These are phyloP conservation scores for Hysterangium stoloniferum DNA, from an alignment of 768 basidiomycete genomes.

Conservation along the genomic window DNA sequence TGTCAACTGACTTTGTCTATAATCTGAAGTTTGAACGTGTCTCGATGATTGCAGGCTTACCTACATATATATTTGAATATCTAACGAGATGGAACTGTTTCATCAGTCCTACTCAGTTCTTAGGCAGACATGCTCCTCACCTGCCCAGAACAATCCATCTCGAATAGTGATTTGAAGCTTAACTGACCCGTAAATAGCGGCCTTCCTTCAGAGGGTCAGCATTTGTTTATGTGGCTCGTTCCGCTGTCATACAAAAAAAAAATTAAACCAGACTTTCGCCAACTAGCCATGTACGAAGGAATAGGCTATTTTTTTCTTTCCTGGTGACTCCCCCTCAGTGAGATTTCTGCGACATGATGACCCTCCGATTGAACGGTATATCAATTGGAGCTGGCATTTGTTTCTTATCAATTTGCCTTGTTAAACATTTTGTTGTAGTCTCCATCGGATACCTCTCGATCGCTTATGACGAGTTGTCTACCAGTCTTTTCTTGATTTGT, in stretches of 20 bases:
- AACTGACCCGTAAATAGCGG: slow-evolving; percentile 6
- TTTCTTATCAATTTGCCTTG: too few species aligned
- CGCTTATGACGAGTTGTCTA: too few species aligned
- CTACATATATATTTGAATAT: neutral
- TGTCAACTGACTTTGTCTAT: neutral
- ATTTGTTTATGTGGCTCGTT: slow-evolving; percentile 6
- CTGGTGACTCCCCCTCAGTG: too few species aligned
- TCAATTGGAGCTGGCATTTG: too few species aligned
- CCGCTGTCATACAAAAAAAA: slow-evolving; percentile 11
- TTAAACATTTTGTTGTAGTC: too few species aligned
- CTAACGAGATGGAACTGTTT: neutral
- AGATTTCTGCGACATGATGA: too few species aligned
- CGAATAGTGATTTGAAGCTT: slow-evolving; percentile 7
- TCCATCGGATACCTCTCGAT: too few species aligned
- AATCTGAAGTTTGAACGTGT: neutral
- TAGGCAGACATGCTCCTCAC: neutral
- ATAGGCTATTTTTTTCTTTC: too few species aligned
- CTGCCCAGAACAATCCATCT: neutral
- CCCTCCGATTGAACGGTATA: too few species aligned
- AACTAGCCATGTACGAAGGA: too few species aligned
- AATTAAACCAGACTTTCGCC: too few species aligned
- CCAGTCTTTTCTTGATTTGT: too few species aligned
- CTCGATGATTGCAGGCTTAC: neutral
- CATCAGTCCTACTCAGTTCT: neutral
- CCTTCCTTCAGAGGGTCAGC: neutral